These are phyloP conservation scores for Litsea cubeba DNA, from an alignment of 164 flowering plant species.

Conservation along the genomic window DNA sequence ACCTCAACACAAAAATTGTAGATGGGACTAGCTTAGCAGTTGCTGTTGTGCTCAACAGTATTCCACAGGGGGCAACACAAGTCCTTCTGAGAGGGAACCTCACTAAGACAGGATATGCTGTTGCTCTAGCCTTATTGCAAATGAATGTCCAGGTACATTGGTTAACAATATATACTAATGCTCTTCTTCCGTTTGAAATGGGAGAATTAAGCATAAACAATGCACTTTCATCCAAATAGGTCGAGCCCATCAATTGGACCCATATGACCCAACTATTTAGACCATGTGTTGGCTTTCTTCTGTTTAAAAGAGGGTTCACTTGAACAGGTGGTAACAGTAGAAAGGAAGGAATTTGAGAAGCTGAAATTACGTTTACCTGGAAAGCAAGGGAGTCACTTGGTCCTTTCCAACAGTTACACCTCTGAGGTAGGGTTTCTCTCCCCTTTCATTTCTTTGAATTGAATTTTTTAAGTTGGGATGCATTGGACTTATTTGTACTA, in stretches of 20 bases:
- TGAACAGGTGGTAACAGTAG: constrained; percentile 26
- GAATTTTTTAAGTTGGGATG: neutral
- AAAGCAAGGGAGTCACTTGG: constrained; percentile 14
- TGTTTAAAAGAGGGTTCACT: neutral
- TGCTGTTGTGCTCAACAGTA: constrained; percentile 49
- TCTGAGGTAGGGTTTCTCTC: constrained; percentile 14
- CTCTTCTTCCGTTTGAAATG: neutral
- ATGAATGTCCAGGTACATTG: constrained; percentile 40
- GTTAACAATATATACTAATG: neutral
- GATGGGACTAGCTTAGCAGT: constrained; percentile 71
- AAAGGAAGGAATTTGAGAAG: constrained; percentile 23
- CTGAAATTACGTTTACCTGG: constrained; percentile 16
- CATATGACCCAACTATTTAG: too few species aligned
- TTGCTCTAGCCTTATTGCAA: constrained; percentile 39
- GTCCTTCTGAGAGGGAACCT: constrained; percentile 45
- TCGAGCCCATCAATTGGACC: neutral
- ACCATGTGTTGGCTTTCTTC: too few species aligned
- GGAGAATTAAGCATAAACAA: neutral
- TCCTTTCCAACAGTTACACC: constrained; percentile 23
- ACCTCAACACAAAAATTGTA: constrained; percentile 50
- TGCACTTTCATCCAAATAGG: neutral
- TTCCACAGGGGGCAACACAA: constrained; percentile 51
- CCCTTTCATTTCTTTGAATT: neutral
- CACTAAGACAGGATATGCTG: constrained; percentile 35
- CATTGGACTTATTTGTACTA: neutral